Base-by-base conservation (phyloP, 345 rosid genomes). In the Brassica incana region DNA sequence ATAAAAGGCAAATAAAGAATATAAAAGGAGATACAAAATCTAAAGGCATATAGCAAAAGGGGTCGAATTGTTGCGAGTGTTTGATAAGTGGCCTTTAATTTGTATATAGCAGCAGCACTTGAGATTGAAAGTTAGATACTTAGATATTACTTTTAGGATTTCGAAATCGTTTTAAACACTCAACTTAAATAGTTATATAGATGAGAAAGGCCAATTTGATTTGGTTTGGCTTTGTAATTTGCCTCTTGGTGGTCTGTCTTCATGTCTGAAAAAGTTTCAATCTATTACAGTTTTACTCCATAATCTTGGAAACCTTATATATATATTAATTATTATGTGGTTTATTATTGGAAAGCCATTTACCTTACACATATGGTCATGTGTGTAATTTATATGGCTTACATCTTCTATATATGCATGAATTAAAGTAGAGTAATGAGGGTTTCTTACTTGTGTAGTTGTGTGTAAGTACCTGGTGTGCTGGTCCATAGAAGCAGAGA, bases 1-100 rank as follows among this genome's bases (percentile, higher is more conserved):
- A 69, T 33, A 50, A 74, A 74, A 68, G 66, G 69, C 61, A 75
- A 38, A 74, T 5, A 52, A 63, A 65, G 54, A 15, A 50, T 1
- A 5, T 45, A 32, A n/a, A 60, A 16, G 18, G 58, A 50, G 58
- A 50, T 14, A 50, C 7, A 50, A 50, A 14, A 50, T 50, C 58
- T 14, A 67, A 85, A 86, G 88, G 87, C 67, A 83, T 68, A 78
- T 84, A 82, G 85, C 73, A 73, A 69, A 71, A 70, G 69, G 64
- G 74, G 69, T 85, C 82, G 78, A 77, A 85, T 81, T 86, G 73
- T 84, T 84, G 65, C 67, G 72, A 54, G 68, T 75, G 83, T 77
- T 77, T 77, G 72, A 74, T 38, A 83, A 81, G 85, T 74, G 74
- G 77, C 83, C 62, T 74, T 74, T 23, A 23, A 23, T 23, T 75